Conservation (phyloP, 345 rosid genomes). For the Boechera divaricarpa region DNA sequence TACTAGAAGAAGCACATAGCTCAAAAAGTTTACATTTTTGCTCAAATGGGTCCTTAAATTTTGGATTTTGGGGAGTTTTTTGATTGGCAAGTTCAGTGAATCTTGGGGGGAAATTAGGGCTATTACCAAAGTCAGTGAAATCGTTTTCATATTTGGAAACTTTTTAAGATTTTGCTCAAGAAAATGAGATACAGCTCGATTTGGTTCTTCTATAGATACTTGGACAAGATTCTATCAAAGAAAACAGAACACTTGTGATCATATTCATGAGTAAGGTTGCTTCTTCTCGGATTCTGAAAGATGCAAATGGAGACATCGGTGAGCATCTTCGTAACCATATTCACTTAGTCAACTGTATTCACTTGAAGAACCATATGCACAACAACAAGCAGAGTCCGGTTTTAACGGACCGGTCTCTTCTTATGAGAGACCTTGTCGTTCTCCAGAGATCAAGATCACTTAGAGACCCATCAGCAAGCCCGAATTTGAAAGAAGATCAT, state of each 20-base stretch:
- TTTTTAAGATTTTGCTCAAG: conserved; percentile 21
- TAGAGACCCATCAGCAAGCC: conserved; percentile 91
- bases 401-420: conserved; percentile 69
- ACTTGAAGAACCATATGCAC: conserved; percentile 98
- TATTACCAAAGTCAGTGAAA: conserved; percentile 20
- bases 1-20: conserved; percentile 6
- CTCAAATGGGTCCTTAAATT: conserved; percentile 15
- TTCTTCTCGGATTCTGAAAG: conserved; percentile 76
- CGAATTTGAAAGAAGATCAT: conserved; percentile 61
- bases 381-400: conserved; percentile 78
- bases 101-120: conserved; percentile 18
- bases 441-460: conserved; percentile 93
- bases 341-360: conserved; percentile 95
- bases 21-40: conserved; percentile 4
- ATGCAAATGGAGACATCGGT: conserved; percentile 82
- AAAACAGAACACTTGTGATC: conserved; percentile 52
- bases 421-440: conserved; percentile 90
- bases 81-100: conserved; percentile 30
- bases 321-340: conserved; percentile 97
- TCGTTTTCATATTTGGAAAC: conserved; percentile 26
- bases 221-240: conserved; percentile 35
- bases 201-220: conserved; percentile 46
- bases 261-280: conserved; percentile 66
- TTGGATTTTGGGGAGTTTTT: background rate
- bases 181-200: conserved; percentile 53